These are phyloP conservation scores for Lecanosticta acicola DNA, from an alignment of 2,329 filamentous ascomycete species.

Conservation along the genomic window DNA sequence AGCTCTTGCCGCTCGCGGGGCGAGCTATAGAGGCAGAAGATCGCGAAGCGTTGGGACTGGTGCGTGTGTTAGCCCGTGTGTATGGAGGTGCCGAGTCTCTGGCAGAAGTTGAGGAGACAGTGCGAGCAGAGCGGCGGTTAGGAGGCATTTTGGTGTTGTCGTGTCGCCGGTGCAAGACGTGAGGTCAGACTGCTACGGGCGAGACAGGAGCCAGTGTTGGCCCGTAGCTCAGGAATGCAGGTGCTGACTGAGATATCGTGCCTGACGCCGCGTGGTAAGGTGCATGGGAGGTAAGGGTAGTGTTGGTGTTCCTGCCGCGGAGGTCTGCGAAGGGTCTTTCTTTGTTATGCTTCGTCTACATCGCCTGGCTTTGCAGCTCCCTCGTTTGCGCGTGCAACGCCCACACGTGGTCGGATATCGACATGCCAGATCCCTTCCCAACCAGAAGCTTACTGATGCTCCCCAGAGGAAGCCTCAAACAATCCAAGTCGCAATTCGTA, in stretches of 20 bases:
- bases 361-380: neutral
- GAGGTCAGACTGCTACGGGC: neutral
- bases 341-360: neutral
- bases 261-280: no score
- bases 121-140: constrained; percentile 28
- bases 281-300: no score
- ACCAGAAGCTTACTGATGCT: no score
- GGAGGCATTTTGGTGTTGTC: constrained; percentile 26
- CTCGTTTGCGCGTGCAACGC: neutral
- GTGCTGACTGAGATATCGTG: constrained; percentile 3
- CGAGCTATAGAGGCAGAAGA: constrained; percentile 30
- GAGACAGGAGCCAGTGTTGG: neutral
- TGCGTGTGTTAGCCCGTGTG: constrained; percentile 23
- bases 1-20: constrained; percentile 40
- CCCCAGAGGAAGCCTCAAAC: neutral
- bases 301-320: neutral
- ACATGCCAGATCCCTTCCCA: neutral
- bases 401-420: neutral
- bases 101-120: constrained; percentile 18
- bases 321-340: neutral
- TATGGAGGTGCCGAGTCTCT: constrained; percentile 23
- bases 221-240: constrained; percentile 4
- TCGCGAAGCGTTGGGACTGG: constrained; percentile 15
- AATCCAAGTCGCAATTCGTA: neutral
- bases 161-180: neutral